Base-by-base conservation (phyloP, 371 early-diverging fungal species). In the Mortierella polycephala region DNA sequence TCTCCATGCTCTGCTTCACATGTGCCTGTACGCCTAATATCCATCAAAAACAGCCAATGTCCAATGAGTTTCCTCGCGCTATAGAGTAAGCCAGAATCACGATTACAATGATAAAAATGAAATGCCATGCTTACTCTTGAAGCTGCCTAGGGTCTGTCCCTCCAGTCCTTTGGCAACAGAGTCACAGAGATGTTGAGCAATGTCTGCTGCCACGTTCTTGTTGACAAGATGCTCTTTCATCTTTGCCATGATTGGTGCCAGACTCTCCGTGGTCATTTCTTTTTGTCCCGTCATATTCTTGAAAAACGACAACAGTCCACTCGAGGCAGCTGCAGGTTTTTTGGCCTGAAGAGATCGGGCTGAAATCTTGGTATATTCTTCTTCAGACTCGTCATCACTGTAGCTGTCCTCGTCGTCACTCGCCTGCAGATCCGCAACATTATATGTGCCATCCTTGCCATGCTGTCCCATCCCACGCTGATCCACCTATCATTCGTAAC, bases 191-290 rank as follows among this genome's bases (percentile, higher is more conserved):
- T 94, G 92, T 14, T 90, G 88, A 1, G 97, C 94, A 66, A 97
- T 95, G 60, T 96, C 92, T 1, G 93, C 89, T 2, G 99, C 99
- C 1, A 98, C 98, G 74, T 98, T 98, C 84, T 97, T 97, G 71
- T 89, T 85, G 52, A 97, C 88, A 68, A 98, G 77, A 74, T 96
- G 97, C 69, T 96, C 95, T 74, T 92, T 92, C 93, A 97, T 95
- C 63, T 90, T 90, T 20, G 84, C 83, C 82, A 95, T 76, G 7
- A 91, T 86, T 5, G 94, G 93, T 21, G 87, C 89, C 60, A 96
- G 75, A 46, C 85, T 88, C n/a, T 88, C 88, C 13, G 82, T 84
- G 7, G 87, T 89, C 64, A 96, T 74, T 55, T 87, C 87, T 66
- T 87, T 83, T 64, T 86, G 86, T 13, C 89, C 88, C 1, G 94